Evolutionary conservation across 352 stramenopile species (phyloP).

Genomic region (Pythium dissotocum): DNA sequence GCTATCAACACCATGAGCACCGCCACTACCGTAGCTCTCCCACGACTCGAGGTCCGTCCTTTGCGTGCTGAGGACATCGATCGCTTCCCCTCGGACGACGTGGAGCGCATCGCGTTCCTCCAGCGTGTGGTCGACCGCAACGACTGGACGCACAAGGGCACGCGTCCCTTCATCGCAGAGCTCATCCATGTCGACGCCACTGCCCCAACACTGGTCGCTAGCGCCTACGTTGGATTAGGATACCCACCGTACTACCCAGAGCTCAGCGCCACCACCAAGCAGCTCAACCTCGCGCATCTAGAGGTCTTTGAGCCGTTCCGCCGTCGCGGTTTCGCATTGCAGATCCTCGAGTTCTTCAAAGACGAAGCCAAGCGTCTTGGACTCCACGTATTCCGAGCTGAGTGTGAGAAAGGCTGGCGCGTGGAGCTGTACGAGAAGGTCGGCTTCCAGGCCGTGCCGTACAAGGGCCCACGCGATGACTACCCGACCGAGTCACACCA

Average conservation of each 20-base stretch:
- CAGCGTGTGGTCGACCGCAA: slow-evolving; percentile 19
- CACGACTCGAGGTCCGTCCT: too few species aligned
- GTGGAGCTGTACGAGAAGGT: slow-evolving; percentile 30
- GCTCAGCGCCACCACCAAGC: slow-evolving; percentile 23
- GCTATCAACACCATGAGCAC: too few species aligned
- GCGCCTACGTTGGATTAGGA: slow-evolving; percentile 23
- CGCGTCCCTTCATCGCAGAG: slow-evolving; percentile 36
- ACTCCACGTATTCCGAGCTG: slow-evolving; percentile 27
- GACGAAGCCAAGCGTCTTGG: slow-evolving; percentile 16
- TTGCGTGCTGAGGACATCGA: slow-evolving; percentile 5
- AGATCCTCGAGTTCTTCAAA: slow-evolving; percentile 28
- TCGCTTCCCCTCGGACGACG: slow-evolving; percentile 3
- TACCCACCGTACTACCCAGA: slow-evolving; percentile 38
- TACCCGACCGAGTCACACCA: slow-evolving; percentile 35
- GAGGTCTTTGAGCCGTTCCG: slow-evolving; percentile 28
- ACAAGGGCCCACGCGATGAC: slow-evolving; percentile 30
- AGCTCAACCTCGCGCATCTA: slow-evolving; percentile 34
- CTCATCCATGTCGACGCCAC: not conserved
- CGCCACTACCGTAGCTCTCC: too few species aligned
- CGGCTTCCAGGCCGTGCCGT: slow-evolving; percentile 30
- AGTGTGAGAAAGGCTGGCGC: slow-evolving; percentile 38
- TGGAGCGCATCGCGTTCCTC: slow-evolving; percentile 14
- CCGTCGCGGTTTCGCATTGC: slow-evolving; percentile 21
- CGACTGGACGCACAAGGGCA: slow-evolving; percentile 30
- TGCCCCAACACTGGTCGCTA: slow-evolving; percentile 1